Evolutionary conservation across 148 eudicot genomes (phyloP).

Genomic region (Camellia granthamiana): DNA sequence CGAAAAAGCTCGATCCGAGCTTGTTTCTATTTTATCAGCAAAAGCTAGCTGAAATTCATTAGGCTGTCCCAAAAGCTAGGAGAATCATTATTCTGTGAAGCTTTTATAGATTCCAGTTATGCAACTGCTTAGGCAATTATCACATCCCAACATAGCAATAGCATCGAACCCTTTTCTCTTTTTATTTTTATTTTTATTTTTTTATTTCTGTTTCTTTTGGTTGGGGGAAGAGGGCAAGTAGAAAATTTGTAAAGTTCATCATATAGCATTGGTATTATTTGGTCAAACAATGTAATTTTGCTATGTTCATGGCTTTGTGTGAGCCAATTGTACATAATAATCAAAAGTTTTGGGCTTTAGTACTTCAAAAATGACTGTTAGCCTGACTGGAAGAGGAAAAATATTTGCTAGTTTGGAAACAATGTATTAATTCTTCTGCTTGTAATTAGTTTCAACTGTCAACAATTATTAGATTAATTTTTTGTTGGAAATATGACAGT

Average conservation of each 20-base stretch:
- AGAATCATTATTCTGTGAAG: not conserved
- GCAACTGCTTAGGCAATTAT: constrained; percentile 1
- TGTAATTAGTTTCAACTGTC: no score
- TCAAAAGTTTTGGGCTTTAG: no score
- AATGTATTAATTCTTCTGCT: no score
- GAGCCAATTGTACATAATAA: no score
- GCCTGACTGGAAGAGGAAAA: no score
- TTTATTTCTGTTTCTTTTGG: no score
- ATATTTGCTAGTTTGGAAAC: no score
- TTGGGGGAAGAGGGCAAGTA: not conserved
- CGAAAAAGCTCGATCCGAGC: no score
- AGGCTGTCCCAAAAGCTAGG: not conserved
- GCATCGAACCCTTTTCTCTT: not conserved
- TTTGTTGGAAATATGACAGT: no score
- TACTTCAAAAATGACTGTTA: no score
- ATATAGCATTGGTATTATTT: not conserved
- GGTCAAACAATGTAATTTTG: not conserved
- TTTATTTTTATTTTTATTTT: no score
- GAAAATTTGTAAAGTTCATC: not conserved
- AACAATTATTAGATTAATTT: no score
- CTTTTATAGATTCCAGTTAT: not conserved
- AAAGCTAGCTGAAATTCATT: constrained; percentile 43
- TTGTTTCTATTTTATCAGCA: constrained; percentile 48
- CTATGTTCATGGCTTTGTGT: not conserved
- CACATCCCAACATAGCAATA: not conserved